Evolutionary conservation across 306 rosid genomes (phyloP), one percentile per base, ranked within the genome.

Genomic region (Alnus rubra): DNA sequence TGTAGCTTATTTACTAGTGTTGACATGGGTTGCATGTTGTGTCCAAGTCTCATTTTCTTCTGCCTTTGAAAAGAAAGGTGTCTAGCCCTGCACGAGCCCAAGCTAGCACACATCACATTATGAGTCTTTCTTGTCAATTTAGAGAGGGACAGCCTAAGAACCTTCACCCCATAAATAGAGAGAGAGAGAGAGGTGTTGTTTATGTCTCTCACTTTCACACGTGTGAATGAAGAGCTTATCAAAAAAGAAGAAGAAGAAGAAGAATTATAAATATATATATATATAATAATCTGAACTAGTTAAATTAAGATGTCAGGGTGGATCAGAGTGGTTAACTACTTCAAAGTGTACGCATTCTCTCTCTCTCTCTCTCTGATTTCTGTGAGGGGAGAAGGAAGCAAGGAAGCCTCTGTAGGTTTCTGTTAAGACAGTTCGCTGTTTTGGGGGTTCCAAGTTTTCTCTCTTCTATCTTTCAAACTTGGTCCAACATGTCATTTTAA

Each of bases 81-180:
- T 90, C 89, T 77, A 82, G 69, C 73, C 73, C 83, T 80, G 90
- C 85, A 86, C 83, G 74, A 81, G 35, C 80, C 81, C 49, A 78
- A 84, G 83, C 65, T 48, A 81, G 85, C 84, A 77, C 84, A 80
- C 89, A 82, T 85, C 91, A 85, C 89, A 87, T 88, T 55, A 63
- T 74, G 74, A 84, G 85, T 68, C 91, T 84, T 86, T 86, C 90
- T 87, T 89, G 94, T 89, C 94, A 78, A 82, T 90, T 82, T 74
- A 80, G 81, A 84, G 84, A 84, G 84, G 77, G 90, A 89, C 96
- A 86, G 86, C 89, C 92, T 81, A 68, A 78, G 87, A 55, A 77
- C 75, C 88, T 76, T 71, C 72, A 67, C 9, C 85, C 89, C 82
- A 82, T 78, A 76, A 78, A 84, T 74, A 16, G 80, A 82, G 86